Conservation (phyloP, 805 yeast species). For the Kuraishia cidri region DNA sequence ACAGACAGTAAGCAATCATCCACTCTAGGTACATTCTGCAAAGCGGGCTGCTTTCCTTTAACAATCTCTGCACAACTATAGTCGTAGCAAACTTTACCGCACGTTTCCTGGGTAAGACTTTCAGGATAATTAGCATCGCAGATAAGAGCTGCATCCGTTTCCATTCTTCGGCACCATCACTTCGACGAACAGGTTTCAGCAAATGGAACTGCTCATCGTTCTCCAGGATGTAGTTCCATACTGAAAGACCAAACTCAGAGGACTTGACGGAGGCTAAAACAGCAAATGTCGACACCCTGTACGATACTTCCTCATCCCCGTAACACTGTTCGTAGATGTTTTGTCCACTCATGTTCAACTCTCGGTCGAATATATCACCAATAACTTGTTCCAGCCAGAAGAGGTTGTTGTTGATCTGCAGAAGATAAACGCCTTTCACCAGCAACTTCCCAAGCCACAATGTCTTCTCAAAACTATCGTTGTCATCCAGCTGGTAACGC, state of each 20-base stretch:
- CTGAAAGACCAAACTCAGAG: conserved; percentile 15
- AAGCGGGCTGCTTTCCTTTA: conserved; percentile 68
- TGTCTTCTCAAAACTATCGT: conserved; percentile 25
- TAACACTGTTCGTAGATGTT: conserved; percentile 38
- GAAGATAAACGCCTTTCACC: conserved; percentile 31
- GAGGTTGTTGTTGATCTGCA: conserved; percentile 46
- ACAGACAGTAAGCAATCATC: conserved; percentile 44
- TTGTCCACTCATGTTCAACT: conserved; percentile 23
- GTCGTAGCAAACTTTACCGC: conserved; percentile 17
- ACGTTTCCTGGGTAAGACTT: conserved; percentile 16
- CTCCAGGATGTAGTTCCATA: conserved; percentile 27
- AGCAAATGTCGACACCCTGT: conserved; percentile 40
- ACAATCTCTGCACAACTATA: conserved; percentile 25
- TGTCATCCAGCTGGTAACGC: conserved; percentile 26
- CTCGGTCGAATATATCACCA: conserved; percentile 40
- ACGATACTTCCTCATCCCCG: conserved; percentile 49
- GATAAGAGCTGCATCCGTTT: conserved; percentile 49
- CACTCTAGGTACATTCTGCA: conserved; percentile 75
- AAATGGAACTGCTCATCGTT: conserved; percentile 30
- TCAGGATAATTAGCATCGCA: conserved; percentile 37
- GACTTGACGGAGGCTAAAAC: conserved; percentile 28
- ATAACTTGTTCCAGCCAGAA: conserved; percentile 54
- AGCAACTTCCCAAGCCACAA: conserved; percentile 45
- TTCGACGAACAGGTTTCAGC: conserved; percentile 38
- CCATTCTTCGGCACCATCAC: conserved; percentile 66